A percentile compares a stretch with the other conserved stretches of the same genome.
Evolutionary conservation across 768 basidiomycete species (phyloP).

Genomic region (Coprinopsis strossmayeri): DNA sequence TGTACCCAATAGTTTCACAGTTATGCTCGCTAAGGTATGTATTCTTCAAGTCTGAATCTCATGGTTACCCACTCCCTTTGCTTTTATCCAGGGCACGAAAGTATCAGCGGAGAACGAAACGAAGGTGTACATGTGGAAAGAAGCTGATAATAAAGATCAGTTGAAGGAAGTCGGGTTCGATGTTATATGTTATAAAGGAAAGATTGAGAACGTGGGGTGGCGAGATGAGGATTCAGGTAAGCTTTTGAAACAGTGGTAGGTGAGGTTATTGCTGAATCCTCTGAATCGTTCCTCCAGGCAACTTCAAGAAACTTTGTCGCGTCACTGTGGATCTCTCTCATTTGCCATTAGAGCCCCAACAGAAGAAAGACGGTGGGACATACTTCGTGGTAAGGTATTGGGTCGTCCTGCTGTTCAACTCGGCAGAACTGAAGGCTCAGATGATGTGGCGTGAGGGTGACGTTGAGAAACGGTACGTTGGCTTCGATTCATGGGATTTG

Average conservation of each 20-base stretch:
- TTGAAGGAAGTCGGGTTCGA: slow-evolving; percentile 8
- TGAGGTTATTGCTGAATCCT: not conserved
- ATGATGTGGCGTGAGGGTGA: slow-evolving; percentile 39
- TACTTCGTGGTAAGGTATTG: slow-evolving; percentile 29
- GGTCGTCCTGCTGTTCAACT: slow-evolving; percentile 43
- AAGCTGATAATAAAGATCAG: slow-evolving; percentile 1
- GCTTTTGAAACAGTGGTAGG: not conserved
- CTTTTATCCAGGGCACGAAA: slow-evolving; percentile 13
- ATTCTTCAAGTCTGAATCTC: no score
- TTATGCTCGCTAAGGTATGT: slow-evolving; percentile 10
- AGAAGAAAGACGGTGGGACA: slow-evolving; percentile 12
- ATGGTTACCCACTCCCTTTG: not conserved
- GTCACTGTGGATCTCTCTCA: slow-evolving; percentile 17
- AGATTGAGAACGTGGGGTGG: slow-evolving; percentile 13
- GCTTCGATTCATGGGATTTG: not conserved
- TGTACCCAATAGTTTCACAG: slow-evolving; percentile 7
- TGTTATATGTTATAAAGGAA: slow-evolving; percentile 18
- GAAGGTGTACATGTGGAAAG: slow-evolving; percentile 7
- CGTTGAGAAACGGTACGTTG: not conserved
- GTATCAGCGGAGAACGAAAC: slow-evolving; percentile 20
- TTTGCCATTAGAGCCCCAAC: not conserved
- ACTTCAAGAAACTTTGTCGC: slow-evolving; percentile 16
- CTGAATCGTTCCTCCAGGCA: slow-evolving; percentile 1
- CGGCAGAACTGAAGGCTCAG: slow-evolving; percentile 48
- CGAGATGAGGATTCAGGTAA: slow-evolving; percentile 17